These are phyloP conservation scores for Asterochloris erici DNA, from an alignment of 139 green algal species.

Conservation along the genomic window DNA sequence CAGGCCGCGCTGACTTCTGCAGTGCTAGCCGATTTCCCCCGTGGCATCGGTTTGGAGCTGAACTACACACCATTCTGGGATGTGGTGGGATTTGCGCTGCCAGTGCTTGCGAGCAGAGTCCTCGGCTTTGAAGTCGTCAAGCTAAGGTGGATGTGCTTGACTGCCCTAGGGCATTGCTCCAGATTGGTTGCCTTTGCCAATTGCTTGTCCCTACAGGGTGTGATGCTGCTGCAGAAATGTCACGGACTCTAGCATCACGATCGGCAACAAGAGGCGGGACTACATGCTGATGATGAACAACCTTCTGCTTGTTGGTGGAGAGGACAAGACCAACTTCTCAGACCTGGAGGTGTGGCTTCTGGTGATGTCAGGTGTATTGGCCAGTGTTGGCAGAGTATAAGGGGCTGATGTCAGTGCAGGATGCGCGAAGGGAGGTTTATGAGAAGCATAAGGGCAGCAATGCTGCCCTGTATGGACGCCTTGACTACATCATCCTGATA, in stretches of 20 bases:
- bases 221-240: constrained; percentile 6
- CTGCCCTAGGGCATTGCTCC: not conserved
- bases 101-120: not conserved
- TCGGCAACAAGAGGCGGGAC: constrained; percentile 4
- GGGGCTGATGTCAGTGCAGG: not conserved
- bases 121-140: not conserved
- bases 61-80: constrained; percentile 6
- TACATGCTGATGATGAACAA: constrained; percentile 12
- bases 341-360: too few species aligned
- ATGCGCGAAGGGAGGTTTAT: not conserved
- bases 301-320: constrained; percentile 8
- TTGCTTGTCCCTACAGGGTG: not conserved
- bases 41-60: not conserved
- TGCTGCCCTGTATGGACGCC: constrained; percentile 12
- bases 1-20: too few species aligned
- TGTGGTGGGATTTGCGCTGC: not conserved
- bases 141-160: not conserved
- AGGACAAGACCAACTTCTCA: constrained; percentile 9
- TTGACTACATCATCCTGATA: constrained; percentile 9
- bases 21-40: too few species aligned
- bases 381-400: too few species aligned
- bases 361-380: too few species aligned
- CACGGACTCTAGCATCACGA: constrained; percentile 3
- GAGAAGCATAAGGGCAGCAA: constrained; percentile 10
- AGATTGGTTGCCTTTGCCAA: not conserved